These are phyloP conservation scores for Hericium coralloides DNA, from an alignment of 768 basidiomycete species.

Conservation along the genomic window DNA sequence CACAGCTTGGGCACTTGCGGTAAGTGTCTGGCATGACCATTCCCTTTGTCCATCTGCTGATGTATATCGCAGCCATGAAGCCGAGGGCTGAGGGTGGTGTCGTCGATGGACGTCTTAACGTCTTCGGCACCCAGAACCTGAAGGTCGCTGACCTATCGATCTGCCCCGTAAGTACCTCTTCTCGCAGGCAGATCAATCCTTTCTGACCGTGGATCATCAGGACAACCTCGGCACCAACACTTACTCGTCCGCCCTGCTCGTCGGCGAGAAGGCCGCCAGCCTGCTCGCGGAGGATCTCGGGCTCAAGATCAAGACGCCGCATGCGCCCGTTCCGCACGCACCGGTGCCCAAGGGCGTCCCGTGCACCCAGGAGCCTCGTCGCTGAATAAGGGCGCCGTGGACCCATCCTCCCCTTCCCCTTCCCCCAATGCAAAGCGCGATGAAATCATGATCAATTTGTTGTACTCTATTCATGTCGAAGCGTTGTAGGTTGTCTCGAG, in stretches of 20 bases:
- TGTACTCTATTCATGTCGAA: background rate
- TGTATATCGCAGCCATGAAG: slow-evolving; percentile 45
- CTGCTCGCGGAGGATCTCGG: slow-evolving; percentile 57
- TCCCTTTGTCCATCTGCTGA: background rate
- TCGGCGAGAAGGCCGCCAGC: slow-evolving; percentile 62
- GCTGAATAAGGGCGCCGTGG: background rate
- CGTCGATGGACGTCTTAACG: slow-evolving; percentile 53
- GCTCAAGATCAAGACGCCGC: slow-evolving; percentile 51
- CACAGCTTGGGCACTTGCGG: slow-evolving; percentile 47
- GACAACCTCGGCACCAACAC: slow-evolving; percentile 69
- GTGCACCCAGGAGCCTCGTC: slow-evolving; percentile 29
- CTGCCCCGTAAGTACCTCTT: slow-evolving; percentile 43
- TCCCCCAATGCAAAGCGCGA: background rate
- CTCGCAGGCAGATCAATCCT: background rate
- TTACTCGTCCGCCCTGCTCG: slow-evolving; percentile 59
- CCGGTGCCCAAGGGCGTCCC: slow-evolving; percentile 46
- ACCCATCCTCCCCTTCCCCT: background rate
- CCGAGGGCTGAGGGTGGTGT: slow-evolving; percentile 58
- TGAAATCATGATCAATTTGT: background rate
- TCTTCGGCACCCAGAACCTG: slow-evolving; percentile 58
- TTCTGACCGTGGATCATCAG: slow-evolving; percentile 18
- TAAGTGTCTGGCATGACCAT: background rate
- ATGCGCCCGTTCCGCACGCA: slow-evolving; percentile 63
- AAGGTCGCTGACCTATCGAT: slow-evolving; percentile 64
- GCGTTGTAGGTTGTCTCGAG: background rate